A percentile compares a stretch with the other conserved stretches of the same genome.
These are phyloP conservation scores for Coemansia reversa DNA, from an alignment of 192 early-diverging fungal species.

Conservation along the genomic window DNA sequence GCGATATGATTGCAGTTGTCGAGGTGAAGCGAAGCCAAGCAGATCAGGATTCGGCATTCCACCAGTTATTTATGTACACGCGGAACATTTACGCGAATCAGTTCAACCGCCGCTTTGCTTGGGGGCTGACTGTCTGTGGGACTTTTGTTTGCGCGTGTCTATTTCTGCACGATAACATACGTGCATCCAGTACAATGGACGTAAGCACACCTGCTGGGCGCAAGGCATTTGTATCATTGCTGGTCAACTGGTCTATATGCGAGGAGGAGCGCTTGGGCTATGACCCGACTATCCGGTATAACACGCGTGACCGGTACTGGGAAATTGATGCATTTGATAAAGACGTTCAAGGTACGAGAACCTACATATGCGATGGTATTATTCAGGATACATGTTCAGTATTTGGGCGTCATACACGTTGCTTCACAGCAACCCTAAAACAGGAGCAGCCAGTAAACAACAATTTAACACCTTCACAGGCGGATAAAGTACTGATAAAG, in stretches of 20 bases:
- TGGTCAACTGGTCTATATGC: constrained; percentile 11
- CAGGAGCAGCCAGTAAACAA: too few relatives aligned
- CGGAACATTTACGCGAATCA: constrained; percentile 14
- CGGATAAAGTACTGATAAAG: constrained; percentile 5
- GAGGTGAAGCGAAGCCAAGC: constrained; percentile 1
- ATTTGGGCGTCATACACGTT: constrained; percentile 18
- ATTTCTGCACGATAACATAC: background rate
- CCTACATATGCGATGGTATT: too few relatives aligned
- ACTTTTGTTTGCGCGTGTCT: constrained; percentile 4
- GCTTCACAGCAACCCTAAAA: constrained; percentile 3
- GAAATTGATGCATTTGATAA: constrained; percentile 2
- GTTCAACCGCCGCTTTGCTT: constrained; percentile 13
- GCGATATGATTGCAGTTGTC: background rate
- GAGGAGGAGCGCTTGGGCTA: constrained; percentile 4
- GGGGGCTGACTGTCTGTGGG: constrained; percentile 24
- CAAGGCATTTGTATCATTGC: constrained; percentile 9
- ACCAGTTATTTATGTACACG: constrained; percentile 9
- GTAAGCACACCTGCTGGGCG: background rate
- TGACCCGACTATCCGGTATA: background rate
- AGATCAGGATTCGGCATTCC: too few relatives aligned
- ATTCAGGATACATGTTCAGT: background rate
- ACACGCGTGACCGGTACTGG: background rate
- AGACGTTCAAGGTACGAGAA: too few relatives aligned
- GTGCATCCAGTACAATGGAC: constrained; percentile 16
- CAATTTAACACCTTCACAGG: too few relatives aligned